A percentile compares a stretch with the other conserved stretches of the same genome.
phyloP scores from a whole-genome alignment of 805 yeast genomes.

The Wickerhamiella galacta region DNA sequence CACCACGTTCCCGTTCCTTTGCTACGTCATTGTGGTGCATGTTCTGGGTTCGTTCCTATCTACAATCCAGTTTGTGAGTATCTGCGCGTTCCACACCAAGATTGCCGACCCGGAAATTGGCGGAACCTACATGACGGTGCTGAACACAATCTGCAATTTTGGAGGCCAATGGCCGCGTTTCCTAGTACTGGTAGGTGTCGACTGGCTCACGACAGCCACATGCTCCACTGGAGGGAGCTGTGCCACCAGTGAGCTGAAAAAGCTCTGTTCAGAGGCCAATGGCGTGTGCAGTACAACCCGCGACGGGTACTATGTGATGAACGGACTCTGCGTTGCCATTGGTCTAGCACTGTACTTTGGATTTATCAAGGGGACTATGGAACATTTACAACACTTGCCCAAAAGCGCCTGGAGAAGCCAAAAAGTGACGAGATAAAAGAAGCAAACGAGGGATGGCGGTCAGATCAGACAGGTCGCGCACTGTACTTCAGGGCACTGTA shows the following conservation, averaged over 20 bases:
- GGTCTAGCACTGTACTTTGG: slow-evolving; percentile 50
- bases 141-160: slow-evolving; percentile 78
- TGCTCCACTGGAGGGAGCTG: slow-evolving; percentile 29
- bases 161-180: slow-evolving; percentile 97
- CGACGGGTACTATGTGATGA: slow-evolving; percentile 80
- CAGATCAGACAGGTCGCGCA: too few species aligned
- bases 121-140: slow-evolving; percentile 94
- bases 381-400: slow-evolving; percentile 54
- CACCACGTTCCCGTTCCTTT: slow-evolving; percentile 39
- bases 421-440: not conserved
- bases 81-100: slow-evolving; percentile 86
- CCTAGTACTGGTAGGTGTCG: slow-evolving; percentile 66
- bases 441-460: not conserved
- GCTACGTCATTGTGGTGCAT: slow-evolving; percentile 67
- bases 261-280: slow-evolving; percentile 33
- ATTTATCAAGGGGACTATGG: slow-evolving; percentile 49
- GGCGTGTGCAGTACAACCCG: slow-evolving; percentile 39
- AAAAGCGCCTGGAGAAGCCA: slow-evolving; percentile 42
- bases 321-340: slow-evolving; percentile 46
- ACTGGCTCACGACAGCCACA: slow-evolving; percentile 48
- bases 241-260: slow-evolving; percentile 27
- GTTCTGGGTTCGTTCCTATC: slow-evolving; percentile 79
- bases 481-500: too few species aligned
- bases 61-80: slow-evolving; percentile 86
- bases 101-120: slow-evolving; percentile 94